Conservation (phyloP, 345 rosid genomes). For the Gynandropsis gynandra region DNA sequence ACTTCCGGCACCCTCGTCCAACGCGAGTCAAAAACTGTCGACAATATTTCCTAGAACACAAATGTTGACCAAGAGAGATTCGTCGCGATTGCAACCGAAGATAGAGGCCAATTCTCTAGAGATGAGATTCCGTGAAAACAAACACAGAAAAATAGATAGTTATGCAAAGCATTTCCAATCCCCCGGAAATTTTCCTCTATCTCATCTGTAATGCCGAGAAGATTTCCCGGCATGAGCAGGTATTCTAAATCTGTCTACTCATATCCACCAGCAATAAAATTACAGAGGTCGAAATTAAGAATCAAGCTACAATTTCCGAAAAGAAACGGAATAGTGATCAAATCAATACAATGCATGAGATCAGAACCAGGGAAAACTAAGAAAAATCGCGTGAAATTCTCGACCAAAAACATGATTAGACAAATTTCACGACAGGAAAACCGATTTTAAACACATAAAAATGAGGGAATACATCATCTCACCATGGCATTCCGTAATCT, state of each 20-base stretch:
- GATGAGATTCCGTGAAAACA: too few species aligned
- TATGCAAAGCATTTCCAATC: not conserved
- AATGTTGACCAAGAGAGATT: slow-evolving; percentile 16
- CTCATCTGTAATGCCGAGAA: too few species aligned
- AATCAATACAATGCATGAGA: slow-evolving; percentile 34
- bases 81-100: slow-evolving; percentile 23
- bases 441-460: not conserved
- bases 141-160: not conserved
- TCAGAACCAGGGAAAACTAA: slow-evolving; percentile 29
- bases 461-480: slow-evolving; percentile 21
- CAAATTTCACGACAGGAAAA: slow-evolving; percentile 6
- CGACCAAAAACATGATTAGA: not conserved
- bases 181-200: slow-evolving; percentile 1
- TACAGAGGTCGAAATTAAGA: slow-evolving; percentile 5
- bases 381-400: slow-evolving; percentile 19
- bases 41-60: slow-evolving; percentile 8
- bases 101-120: slow-evolving; percentile 16
- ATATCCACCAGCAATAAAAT: slow-evolving; percentile 17
- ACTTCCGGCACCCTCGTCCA: slow-evolving; percentile 20
- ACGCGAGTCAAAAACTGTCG: slow-evolving; percentile 24
- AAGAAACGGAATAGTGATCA: slow-evolving; percentile 14
- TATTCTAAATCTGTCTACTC: too few species aligned
- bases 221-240: too few species aligned
- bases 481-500: slow-evolving; percentile 89
- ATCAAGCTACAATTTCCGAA: slow-evolving; percentile 1